Evolutionary conservation across 2,329 filamentous ascomycete species (phyloP).

Genomic region (Pestalotiopsis sp.): DNA sequence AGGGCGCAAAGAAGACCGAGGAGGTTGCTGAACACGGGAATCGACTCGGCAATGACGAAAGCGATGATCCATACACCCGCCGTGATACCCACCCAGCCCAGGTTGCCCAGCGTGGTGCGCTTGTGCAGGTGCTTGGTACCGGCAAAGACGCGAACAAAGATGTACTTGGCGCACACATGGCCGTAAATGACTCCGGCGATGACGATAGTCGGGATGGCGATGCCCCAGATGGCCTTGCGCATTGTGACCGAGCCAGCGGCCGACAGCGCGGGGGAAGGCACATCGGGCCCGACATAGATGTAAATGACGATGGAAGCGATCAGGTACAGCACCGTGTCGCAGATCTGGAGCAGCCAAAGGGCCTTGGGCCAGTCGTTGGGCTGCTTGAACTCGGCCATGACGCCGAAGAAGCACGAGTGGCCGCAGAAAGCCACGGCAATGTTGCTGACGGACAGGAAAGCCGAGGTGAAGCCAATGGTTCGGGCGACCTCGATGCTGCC

Average conservation of each 20-base stretch:
- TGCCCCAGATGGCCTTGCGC: slow-evolving; percentile 67
- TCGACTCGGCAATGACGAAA: slow-evolving; percentile 70
- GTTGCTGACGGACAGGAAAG: slow-evolving; percentile 62
- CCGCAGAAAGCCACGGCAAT: slow-evolving; percentile 70
- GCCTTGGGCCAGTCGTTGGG: slow-evolving; percentile 62
- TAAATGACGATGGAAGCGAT: slow-evolving; percentile 70
- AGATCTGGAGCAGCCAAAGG: slow-evolving; percentile 51
- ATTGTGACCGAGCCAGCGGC: slow-evolving; percentile 56
- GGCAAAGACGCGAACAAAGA: slow-evolving; percentile 66
- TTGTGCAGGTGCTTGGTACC: slow-evolving; percentile 59
- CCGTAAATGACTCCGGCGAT: slow-evolving; percentile 74
- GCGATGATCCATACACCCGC: slow-evolving; percentile 60
- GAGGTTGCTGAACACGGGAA: slow-evolving; percentile 70
- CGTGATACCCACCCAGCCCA: slow-evolving; percentile 63
- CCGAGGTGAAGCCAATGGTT: slow-evolving; percentile 51
- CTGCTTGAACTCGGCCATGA: slow-evolving; percentile 66
- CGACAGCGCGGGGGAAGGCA: slow-evolving; percentile 68
- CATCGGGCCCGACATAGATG: slow-evolving; percentile 62
- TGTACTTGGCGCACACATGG: slow-evolving; percentile 67
- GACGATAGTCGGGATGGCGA: slow-evolving; percentile 71
- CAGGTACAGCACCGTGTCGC: slow-evolving; percentile 65
- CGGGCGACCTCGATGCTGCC: slow-evolving; percentile 35
- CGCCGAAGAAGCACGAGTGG: slow-evolving; percentile 70
- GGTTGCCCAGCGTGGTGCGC: slow-evolving; percentile 51
- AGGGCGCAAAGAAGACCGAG: slow-evolving; percentile 65